Evolutionary conservation across 1,284 basidiomycete genomes (phyloP).

Genomic region (Earliella scabrosa): DNA sequence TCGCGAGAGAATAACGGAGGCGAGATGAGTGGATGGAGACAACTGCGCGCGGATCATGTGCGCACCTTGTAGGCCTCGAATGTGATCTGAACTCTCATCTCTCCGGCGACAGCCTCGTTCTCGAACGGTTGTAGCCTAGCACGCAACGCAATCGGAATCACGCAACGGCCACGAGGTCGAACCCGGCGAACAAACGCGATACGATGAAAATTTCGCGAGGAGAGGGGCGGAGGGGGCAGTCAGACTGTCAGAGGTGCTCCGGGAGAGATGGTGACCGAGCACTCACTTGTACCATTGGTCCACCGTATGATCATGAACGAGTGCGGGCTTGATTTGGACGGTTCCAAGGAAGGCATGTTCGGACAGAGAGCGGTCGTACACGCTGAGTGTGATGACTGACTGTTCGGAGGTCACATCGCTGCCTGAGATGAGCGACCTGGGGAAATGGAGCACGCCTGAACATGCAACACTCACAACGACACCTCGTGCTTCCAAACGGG

Average conservation of each 20-base stretch:
- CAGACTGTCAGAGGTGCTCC: not conserved
- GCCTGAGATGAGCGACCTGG: constrained; percentile 17
- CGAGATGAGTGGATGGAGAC: constrained; percentile 19
- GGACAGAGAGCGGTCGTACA: constrained; percentile 87
- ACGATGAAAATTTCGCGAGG: not conserved
- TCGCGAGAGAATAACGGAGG: not conserved
- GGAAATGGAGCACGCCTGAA: not conserved
- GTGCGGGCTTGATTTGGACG: constrained; percentile 88
- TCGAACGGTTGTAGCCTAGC: constrained; percentile 78
- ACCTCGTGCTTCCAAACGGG: constrained; percentile 99
- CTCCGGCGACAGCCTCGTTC: constrained; percentile 84
- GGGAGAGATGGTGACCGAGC: not conserved
- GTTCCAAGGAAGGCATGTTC: constrained; percentile 93
- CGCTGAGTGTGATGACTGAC: constrained; percentile 86
- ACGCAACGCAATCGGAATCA: constrained; percentile 9
- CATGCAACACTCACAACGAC: constrained; percentile 80
- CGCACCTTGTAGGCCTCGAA: constrained; percentile 90
- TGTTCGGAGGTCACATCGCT: constrained; percentile 96
- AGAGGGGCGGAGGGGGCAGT: no score
- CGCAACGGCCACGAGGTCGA: not conserved
- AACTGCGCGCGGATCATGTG: constrained; percentile 27
- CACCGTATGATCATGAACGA: constrained; percentile 91
- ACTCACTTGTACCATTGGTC: constrained; percentile 97
- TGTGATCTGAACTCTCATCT: constrained; percentile 93
- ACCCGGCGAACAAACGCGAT: no score